These are phyloP conservation scores for Candida ortonii DNA, from an alignment of 805 yeast species.

Conservation along the genomic window DNA sequence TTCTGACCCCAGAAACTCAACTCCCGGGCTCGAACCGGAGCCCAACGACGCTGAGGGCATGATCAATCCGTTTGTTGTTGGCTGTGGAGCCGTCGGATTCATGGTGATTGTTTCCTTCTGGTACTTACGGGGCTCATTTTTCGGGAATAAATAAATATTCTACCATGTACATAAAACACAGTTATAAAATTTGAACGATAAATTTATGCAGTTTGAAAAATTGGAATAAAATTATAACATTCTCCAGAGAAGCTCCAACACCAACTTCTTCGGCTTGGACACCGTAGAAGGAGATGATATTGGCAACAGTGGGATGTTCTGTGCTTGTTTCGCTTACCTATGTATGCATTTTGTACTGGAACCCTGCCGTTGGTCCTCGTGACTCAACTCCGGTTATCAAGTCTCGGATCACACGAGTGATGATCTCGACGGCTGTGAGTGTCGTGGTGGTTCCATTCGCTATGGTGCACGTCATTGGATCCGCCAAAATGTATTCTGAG, in stretches of 20 bases:
- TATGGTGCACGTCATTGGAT: conserved; percentile 19
- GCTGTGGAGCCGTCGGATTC: conserved; percentile 68
- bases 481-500: conserved; percentile 9
- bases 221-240: too few relatives aligned
- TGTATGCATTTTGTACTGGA: conserved; percentile 41
- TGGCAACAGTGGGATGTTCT: conserved; percentile 28
- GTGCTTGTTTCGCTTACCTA: conserved; percentile 42
- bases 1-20: conserved; percentile 67
- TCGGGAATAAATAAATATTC: too few relatives aligned
- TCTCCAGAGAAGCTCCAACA: too few relatives aligned
- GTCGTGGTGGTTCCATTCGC: conserved; percentile 33
- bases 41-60: conserved; percentile 42
- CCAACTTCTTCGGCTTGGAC: too few relatives aligned
- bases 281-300: conserved; percentile 1
- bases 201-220: too few relatives aligned
- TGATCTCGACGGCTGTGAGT: conserved; percentile 31
- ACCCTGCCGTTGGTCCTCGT: conserved; percentile 29
- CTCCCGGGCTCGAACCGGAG: conserved; percentile 75
- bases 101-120: conserved; percentile 62
- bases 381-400: conserved; percentile 43
- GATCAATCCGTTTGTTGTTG: conserved; percentile 53
- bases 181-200: too few relatives aligned
- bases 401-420: conserved; percentile 39
- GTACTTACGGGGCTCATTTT: conserved; percentile 52
- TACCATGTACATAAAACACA: too few relatives aligned